Evolutionary conservation across 306 rosid genomes (phyloP).

Genomic region (Trichosanthes cucumerina): DNA sequence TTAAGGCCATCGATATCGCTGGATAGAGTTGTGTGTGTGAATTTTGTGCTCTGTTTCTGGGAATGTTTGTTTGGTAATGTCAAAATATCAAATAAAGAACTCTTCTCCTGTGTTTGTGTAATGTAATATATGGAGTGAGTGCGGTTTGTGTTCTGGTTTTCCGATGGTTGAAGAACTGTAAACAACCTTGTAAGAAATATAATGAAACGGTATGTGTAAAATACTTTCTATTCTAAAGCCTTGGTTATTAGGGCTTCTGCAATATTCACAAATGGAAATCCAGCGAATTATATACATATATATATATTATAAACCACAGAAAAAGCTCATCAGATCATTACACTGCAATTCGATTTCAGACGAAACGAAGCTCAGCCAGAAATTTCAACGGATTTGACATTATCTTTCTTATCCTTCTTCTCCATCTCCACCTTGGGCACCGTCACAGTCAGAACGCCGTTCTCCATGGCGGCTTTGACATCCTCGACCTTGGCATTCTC

Average conservation of each 20-base stretch:
- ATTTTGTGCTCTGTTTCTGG: not conserved
- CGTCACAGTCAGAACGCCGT: constrained; percentile 30
- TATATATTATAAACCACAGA: too few species aligned
- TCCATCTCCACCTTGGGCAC: constrained; percentile 16
- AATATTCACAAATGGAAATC: too few species aligned
- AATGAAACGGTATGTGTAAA: too few species aligned
- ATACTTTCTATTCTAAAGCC: too few species aligned
- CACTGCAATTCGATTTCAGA: not conserved
- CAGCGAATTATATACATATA: too few species aligned
- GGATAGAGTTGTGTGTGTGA: not conserved
- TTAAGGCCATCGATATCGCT: not conserved
- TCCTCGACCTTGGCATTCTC: constrained; percentile 18
- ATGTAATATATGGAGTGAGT: not conserved
- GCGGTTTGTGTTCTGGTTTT: not conserved
- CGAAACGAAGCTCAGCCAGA: constrained; percentile 4
- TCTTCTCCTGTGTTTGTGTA: not conserved
- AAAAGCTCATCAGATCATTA: too few species aligned
- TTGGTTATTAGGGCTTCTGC: too few species aligned
- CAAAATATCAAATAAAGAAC: not conserved
- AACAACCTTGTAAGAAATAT: too few species aligned
- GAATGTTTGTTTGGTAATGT: not conserved
- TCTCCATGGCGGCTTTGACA: constrained; percentile 23
- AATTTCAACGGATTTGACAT: constrained; percentile 19
- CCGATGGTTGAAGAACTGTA: too few species aligned
- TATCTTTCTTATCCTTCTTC: constrained; percentile 9